phyloP scores from a whole-genome alignment of 768 basidiomycete species.

The Leccinum barrowsii region DNA sequence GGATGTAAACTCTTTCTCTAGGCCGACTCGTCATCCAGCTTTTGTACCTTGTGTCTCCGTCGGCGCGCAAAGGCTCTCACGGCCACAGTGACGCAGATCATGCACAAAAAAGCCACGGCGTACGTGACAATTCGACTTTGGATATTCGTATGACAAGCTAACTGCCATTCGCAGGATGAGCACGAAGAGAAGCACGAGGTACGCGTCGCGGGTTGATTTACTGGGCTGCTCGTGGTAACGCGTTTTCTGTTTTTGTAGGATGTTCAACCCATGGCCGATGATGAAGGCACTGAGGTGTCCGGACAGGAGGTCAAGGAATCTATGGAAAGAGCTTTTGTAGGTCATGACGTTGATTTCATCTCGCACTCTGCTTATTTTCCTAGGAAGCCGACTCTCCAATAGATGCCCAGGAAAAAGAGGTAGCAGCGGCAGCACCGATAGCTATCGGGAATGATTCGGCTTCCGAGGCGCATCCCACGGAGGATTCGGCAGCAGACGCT shows the following conservation, averaged over 20 bases:
- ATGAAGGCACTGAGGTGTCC: slow-evolving; percentile 30
- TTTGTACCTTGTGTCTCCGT: slow-evolving; percentile 31
- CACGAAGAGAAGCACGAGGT: slow-evolving; percentile 16
- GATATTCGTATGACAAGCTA: slow-evolving; percentile 4
- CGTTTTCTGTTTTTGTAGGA: slow-evolving; percentile 8
- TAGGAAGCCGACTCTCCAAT: slow-evolving; percentile 33
- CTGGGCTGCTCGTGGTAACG: neutral
- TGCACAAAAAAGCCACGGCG: slow-evolving; percentile 18
- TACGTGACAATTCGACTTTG: slow-evolving; percentile 14
- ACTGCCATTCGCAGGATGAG: slow-evolving; percentile 15
- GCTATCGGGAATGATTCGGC: neutral
- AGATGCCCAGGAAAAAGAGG: slow-evolving; percentile 27
- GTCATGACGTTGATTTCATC: slow-evolving; percentile 6
- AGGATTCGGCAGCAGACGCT: neutral
- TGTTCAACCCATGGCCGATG: slow-evolving; percentile 21
- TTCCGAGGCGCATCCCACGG: neutral
- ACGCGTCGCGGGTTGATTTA: slow-evolving; percentile 3
- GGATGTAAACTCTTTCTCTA: neutral
- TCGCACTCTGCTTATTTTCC: slow-evolving; percentile 2
- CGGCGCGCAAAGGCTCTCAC: slow-evolving; percentile 24
- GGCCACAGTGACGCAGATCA: slow-evolving; percentile 16
- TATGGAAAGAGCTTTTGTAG: slow-evolving; percentile 23
- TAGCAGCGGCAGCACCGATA: slow-evolving; percentile 5
- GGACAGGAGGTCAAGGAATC: slow-evolving; percentile 32
- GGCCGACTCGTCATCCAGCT: slow-evolving; percentile 15